These are phyloP conservation scores for Flaveria trinervia DNA, from an alignment of 129 eudicot genomes.

Conservation along the genomic window DNA sequence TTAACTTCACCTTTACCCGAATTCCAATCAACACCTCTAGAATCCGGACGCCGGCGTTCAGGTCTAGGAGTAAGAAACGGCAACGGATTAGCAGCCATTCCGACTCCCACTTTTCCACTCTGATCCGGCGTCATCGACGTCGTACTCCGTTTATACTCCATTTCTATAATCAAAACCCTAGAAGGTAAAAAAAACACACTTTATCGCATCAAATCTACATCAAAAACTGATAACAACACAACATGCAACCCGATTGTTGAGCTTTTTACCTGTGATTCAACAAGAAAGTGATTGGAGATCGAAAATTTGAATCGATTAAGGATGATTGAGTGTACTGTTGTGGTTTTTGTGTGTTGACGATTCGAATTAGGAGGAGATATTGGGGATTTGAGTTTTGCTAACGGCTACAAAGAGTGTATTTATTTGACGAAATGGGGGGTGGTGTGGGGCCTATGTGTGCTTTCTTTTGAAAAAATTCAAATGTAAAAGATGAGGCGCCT, in stretches of 20 bases:
- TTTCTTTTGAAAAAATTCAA: conserved; percentile 26
- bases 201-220: background rate
- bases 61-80: conserved; percentile 90
- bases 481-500: conserved; percentile 29
- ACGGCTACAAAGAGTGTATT: conserved; percentile 38
- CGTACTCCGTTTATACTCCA: conserved; percentile 35
- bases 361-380: no score
- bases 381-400: conserved; percentile 16
- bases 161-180: conserved; percentile 5
- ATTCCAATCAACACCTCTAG: conserved; percentile 63
- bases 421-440: conserved; percentile 15
- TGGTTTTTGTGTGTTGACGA: background rate
- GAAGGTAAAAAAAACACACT: background rate
- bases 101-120: conserved; percentile 55
- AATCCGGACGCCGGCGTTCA: conserved; percentile 58
- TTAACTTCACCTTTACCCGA: conserved; percentile 55
- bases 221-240: background rate
- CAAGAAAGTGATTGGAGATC: conserved; percentile 2
- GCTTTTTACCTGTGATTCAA: conserved; percentile 17
- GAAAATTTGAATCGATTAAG: conserved; percentile 6
- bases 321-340: background rate
- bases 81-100: conserved; percentile 75
- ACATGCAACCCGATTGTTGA: background rate
- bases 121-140: conserved; percentile 75
- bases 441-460: background rate